Evolutionary conservation across 305 asterid genomes (phyloP).

Genomic region (Rubia tinctorum): DNA sequence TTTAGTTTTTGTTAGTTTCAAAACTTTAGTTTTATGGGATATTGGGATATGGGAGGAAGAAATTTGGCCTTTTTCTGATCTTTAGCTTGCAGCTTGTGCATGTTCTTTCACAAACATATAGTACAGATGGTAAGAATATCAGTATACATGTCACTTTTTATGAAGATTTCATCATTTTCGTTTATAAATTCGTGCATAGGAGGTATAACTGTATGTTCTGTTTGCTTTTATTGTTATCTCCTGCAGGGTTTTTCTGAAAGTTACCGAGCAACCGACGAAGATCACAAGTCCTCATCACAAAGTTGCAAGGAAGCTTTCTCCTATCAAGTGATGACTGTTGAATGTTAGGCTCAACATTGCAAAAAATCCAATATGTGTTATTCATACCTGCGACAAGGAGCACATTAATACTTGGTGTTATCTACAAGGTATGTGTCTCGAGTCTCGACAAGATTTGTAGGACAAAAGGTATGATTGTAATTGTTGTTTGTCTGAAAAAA

Average conservation of each 20-base stretch:
- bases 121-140: slow-evolving; percentile 47
- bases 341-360: slow-evolving; percentile 82
- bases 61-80: slow-evolving; percentile 31
- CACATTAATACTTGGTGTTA: no score
- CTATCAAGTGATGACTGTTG: slow-evolving; percentile 89
- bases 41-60: slow-evolving; percentile 40
- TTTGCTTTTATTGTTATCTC: slow-evolving; percentile 91
- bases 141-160: no score
- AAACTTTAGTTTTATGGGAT: slow-evolving; percentile 1
- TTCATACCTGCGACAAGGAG: slow-evolving; percentile 62
- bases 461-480: no score
- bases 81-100: slow-evolving; percentile 33
- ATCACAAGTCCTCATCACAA: slow-evolving; percentile 87
- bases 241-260: slow-evolving; percentile 86
- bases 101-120: slow-evolving; percentile 37
- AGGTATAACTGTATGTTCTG: slow-evolving; percentile 61
- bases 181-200: no score
- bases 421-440: no score
- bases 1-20: not conserved
- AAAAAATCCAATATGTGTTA: slow-evolving; percentile 82
- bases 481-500: no score
- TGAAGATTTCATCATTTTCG: not conserved
- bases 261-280: slow-evolving; percentile 75
- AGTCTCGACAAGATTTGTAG: no score
- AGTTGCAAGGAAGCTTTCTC: slow-evolving; percentile 81